Percentiles rank a stretch among this genome's conserved stretches.
Conservation (phyloP, 2,329 filamentous ascomycete genomes). For the Parasarocladium wereldwijsianum region DNA sequence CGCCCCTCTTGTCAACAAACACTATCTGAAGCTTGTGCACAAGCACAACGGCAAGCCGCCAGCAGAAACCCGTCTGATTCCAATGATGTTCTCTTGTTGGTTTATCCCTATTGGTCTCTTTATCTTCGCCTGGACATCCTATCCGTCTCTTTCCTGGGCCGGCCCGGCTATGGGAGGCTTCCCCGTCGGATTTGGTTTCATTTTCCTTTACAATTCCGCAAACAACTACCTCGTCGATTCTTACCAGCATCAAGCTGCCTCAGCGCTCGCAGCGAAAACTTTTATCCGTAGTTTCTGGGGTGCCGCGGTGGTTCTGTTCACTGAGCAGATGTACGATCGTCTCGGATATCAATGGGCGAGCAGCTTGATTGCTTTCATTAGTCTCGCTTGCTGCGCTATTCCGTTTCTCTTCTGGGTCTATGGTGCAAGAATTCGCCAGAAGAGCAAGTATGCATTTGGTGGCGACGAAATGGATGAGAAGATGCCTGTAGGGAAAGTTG, state of each 20-base stretch:
- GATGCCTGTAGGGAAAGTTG: slow-evolving; percentile 22
- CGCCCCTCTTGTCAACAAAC: slow-evolving; percentile 62
- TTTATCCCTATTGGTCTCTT: slow-evolving; percentile 46
- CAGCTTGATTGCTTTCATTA: slow-evolving; percentile 57
- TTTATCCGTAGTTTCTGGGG: slow-evolving; percentile 71
- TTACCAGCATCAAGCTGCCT: slow-evolving; percentile 60
- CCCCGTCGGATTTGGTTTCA: slow-evolving; percentile 66
- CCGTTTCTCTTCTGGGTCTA: slow-evolving; percentile 72
- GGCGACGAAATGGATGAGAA: slow-evolving; percentile 31
- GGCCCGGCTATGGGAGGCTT: slow-evolving; percentile 59
- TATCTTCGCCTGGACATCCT: slow-evolving; percentile 50
- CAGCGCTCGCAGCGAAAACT: slow-evolving; percentile 68
- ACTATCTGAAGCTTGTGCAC: slow-evolving; percentile 52
- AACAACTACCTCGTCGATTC: slow-evolving; percentile 59
- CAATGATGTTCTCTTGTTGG: slow-evolving; percentile 70
- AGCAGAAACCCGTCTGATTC: slow-evolving; percentile 63
- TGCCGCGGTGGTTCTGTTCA: slow-evolving; percentile 64
- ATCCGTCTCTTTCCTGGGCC: slow-evolving; percentile 49
- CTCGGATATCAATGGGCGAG: slow-evolving; percentile 66
- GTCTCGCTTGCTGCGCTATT: slow-evolving; percentile 64
- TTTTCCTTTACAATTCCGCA: slow-evolving; percentile 68
- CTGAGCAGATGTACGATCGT: slow-evolving; percentile 62
- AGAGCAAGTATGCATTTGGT: slow-evolving; percentile 61
- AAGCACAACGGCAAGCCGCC: slow-evolving; percentile 60
- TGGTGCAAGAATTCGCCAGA: slow-evolving; percentile 53